Percentiles rank a stretch among this genome's conserved stretches.
Conservation (phyloP, 345 rosid genomes). For the Brassica incana region DNA sequence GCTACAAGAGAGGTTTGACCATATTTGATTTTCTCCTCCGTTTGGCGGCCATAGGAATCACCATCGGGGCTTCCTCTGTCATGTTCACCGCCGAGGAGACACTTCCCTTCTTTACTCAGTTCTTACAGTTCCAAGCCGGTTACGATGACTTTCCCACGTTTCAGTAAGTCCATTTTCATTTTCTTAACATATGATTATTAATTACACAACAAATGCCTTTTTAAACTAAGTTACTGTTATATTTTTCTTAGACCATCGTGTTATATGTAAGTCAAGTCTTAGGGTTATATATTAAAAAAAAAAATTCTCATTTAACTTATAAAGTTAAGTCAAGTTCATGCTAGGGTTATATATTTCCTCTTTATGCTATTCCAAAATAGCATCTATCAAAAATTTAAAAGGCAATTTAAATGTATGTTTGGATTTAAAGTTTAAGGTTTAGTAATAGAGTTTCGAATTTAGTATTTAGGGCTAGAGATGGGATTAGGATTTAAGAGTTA, state of each 20-base stretch:
- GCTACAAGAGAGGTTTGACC: slow-evolving; percentile 59
- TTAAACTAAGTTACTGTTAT: background rate
- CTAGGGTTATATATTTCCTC: background rate
- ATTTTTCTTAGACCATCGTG: background rate
- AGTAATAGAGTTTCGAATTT: background rate
- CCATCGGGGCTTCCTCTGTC: slow-evolving; percentile 56
- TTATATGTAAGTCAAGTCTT: background rate
- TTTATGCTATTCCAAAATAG: background rate
- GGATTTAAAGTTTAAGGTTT: background rate
- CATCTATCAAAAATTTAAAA: background rate
- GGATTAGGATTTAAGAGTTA: background rate
- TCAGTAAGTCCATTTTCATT: slow-evolving; percentile 43
- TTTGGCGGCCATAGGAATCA: slow-evolving; percentile 50
- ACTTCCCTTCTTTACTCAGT: slow-evolving; percentile 90
- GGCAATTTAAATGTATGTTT: background rate
- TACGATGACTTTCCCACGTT: slow-evolving; percentile 77
- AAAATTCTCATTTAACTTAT: background rate
- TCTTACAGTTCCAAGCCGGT: slow-evolving; percentile 79
- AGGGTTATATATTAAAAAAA: background rate
- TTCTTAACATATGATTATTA: background rate
- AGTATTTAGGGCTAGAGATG: background rate
- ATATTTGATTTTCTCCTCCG: slow-evolving; percentile 73
- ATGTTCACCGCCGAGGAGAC: slow-evolving; percentile 70
- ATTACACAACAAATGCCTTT: slow-evolving; percentile 13
- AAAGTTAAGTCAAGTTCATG: background rate